Base-by-base conservation (phyloP, 129 eudicot species). In the Saposhnikovia divaricata region DNA sequence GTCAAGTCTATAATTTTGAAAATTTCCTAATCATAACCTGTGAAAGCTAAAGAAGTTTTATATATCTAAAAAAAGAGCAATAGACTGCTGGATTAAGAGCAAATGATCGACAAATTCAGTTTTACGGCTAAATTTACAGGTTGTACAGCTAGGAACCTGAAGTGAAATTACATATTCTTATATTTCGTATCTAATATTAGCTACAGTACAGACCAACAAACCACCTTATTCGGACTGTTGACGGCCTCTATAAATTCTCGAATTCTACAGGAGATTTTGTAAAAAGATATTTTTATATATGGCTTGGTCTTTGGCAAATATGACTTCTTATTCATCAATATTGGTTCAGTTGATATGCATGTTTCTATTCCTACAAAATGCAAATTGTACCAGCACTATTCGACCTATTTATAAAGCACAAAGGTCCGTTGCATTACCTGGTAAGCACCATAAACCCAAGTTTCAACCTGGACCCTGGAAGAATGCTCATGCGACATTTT, bases 401-500 rank as follows among this genome's bases (percentile, higher is more conserved):
- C 77, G 44, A 21, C 77, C 77, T 4, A 73, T 73, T 44, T 73
- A 42, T 73, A 73, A 73, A 73, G 77, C 53, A 43, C 55, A 73
- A 1, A 43, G 34, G 7, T 73, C 77, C 4, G 38, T 28, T 21
- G 77, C 39, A 73, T 42, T 73, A 39, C 39, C 77, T 2, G 37
- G 9, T 44, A 81, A 81, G 80, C 84, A 81, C 45, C 75, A 40
- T 19, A 76, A 48, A 25, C 83, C 86, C 4, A 43, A 38, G 43
- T 81, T 76, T 75, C 39, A 39, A 27, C 91, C 85, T 1, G 84
- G 84, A 43, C 82, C 83, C 4, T 89, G 92, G 92, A 89, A 85
- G 80, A 59, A 78, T n/a, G 90, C 92, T 51, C 93, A 81, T 79
- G 93, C 93, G 45, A 89, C 90, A 50, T 89, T 85, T 79, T 89